Evolutionary conservation across 2,329 filamentous ascomycete genomes (phyloP).

Genomic region (Ophioceras dolichostomum): DNA sequence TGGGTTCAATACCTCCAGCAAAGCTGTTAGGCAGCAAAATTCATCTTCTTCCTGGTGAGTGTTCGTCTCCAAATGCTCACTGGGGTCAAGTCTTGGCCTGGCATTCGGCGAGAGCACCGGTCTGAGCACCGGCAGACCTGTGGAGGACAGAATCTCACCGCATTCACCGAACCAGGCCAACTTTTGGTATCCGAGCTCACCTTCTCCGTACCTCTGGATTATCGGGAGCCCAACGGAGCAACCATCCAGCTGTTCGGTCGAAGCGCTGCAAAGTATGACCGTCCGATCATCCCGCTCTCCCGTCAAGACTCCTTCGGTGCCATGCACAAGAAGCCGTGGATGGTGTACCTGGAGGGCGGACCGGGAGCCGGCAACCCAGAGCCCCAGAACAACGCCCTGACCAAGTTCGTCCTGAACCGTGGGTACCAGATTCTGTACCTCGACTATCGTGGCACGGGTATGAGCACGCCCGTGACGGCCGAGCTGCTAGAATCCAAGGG

Average conservation of each 20-base stretch:
- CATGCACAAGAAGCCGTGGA: constrained; percentile 35
- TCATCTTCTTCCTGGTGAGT: constrained; percentile 24
- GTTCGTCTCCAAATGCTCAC: no score
- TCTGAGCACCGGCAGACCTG: constrained; percentile 12
- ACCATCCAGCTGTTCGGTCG: constrained; percentile 64
- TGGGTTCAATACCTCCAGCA: no score
- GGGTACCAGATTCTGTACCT: constrained; percentile 79
- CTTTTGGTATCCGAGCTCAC: constrained; percentile 69
- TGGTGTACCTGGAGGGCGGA: constrained; percentile 74
- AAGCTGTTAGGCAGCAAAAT: constrained; percentile 25
- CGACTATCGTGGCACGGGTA: constrained; percentile 84
- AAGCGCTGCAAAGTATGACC: constrained; percentile 1
- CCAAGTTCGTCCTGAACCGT: constrained; percentile 57
- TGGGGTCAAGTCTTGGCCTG: no score
- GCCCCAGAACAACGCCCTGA: constrained; percentile 62
- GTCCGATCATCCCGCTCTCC: constrained; percentile 4
- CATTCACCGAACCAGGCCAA: constrained; percentile 43
- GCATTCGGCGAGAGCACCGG: no score
- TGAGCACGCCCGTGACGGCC: constrained; percentile 70
- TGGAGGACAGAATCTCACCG: constrained; percentile 28
- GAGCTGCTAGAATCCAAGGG: constrained; percentile 56
- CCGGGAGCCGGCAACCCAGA: constrained; percentile 67
- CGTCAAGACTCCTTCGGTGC: constrained; percentile 6
- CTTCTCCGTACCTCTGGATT: constrained; percentile 78
- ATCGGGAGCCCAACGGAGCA: constrained; percentile 46